Base-by-base conservation (phyloP, 202 grass and related monocot genomes). In the Elaeis oleifera region DNA sequence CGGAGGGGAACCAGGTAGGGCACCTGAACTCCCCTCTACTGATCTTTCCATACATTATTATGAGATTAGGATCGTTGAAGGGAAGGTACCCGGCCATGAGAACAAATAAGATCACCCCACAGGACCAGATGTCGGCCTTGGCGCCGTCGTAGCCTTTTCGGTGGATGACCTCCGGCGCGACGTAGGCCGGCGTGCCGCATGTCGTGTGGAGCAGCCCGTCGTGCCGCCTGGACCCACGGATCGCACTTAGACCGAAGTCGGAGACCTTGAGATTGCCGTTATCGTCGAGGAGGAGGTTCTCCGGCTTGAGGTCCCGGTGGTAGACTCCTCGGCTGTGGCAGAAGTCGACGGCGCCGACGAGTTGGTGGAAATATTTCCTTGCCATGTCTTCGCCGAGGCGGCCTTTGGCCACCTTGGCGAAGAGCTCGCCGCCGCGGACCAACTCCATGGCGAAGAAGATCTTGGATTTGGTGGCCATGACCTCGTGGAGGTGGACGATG, bases 261-360 rank as follows among this genome's bases (percentile, higher is more conserved):
- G 50, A 54, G 16, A 67, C 51, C 26, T 68, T 68, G 9, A 68
- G 64, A 6, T 55, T 27, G 51, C 64, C 64, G 5, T 39, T 55
- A 1, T 68, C 64, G 64, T 68, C 50, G n/a, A 68, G 51, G n/a
- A 68, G 64, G 20, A 68, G 64, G 51, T 55, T 67, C 64, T 67
- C 64, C 3, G 64, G 50, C 64, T 67, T 67, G 16, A 54, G 17
- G 51, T 67, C 64, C 7, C 51, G 64, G 50, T 54, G 51, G 18
- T 68, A 68, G 25, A 68, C 51, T 3, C 64, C 64, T 24, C 64
- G 64, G 17, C 64, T 55, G 64, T 55, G 64, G 51, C 64, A 68
- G 64, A 68, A 68, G 50, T 68, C 64, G 27, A 55, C 51, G 51
- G 64, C 51, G n/a, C 49, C 51, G 17, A 68, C 29, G 6, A 68